Evolutionary conservation across 305 asterid genomes (phyloP), one percentile per base, ranked within the genome.

Genomic region (Rubia peregrina): DNA sequence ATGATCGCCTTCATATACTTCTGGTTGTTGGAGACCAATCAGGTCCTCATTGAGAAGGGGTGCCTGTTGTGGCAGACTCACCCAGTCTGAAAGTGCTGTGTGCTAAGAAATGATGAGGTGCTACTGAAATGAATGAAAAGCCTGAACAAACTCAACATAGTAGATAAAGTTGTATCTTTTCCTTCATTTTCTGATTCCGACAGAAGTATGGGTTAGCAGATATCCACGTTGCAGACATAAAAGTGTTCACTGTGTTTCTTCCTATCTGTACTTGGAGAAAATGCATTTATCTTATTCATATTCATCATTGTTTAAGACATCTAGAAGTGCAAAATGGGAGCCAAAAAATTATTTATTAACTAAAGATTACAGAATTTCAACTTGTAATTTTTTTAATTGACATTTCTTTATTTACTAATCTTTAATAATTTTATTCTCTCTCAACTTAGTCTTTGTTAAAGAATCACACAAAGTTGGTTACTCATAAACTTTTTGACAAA

Each of bases 11-110:
- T 90, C 40, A 76, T 90, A 17, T 88, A 33, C 86, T 85, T 88
- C 62, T 82, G 88, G 21, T 69, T 90, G 81, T 95, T 95, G 2
- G 96, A 90, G 77, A 90, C 96, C 0, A 88, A 90, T 80, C 96
- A 90, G 76, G 91, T 90, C 8, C 96, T 95, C 0, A 88, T 90
- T 19, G 96, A 90, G 70, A 95, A 90, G 85, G 79, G 85, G 49
- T 83, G 88, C 74, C 65, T 90, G 78, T 77, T 90, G 2, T 88
- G 84, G 80, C 82, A 87, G 51, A 78, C 68, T 30, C 95, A 90
- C 70, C 87, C 95, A 89, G 83, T 81, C 42, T 90, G 96, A 95
- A 90, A 83, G 80, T 88, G 76, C 67, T 85, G 84, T 44, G 57
- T 36, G 5, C 80, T 84, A 21, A 85, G 75, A 24, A 76, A 66